phyloP scores from a whole-genome alignment of 148 eudicot genomes.

The Diospyros kaki region DNA sequence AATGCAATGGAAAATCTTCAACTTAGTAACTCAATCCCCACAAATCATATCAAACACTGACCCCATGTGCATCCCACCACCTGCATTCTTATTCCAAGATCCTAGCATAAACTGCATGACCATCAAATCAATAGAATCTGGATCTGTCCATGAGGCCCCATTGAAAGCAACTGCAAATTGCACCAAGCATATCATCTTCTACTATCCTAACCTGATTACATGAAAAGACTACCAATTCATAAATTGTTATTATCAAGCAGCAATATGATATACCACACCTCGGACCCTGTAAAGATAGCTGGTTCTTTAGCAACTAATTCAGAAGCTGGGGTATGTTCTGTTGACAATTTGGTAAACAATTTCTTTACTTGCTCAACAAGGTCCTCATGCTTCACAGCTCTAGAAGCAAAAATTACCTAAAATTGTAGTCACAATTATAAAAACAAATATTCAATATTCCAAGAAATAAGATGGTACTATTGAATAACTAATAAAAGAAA shows the following conservation, averaged over 20 bases:
- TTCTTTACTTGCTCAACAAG: slow-evolving; percentile 61
- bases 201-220: slow-evolving; percentile 60
- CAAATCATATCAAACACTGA: slow-evolving; percentile 12
- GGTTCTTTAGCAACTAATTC: slow-evolving; percentile 66
- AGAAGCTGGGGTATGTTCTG: slow-evolving; percentile 56
- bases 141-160: slow-evolving; percentile 90
- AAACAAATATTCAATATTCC: background rate
- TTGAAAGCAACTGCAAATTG: slow-evolving; percentile 82
- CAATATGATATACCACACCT: slow-evolving; percentile 35
- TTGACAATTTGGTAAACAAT: slow-evolving; percentile 61
- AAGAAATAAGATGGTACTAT: background rate
- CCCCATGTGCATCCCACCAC: slow-evolving; percentile 88
- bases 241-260: background rate
- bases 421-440: background rate
- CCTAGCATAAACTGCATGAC: slow-evolving; percentile 84
- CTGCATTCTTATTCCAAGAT: slow-evolving; percentile 64
- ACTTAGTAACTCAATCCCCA: too few relatives aligned
- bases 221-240: background rate
- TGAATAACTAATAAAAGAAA: background rate
- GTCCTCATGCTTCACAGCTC: slow-evolving; percentile 80
- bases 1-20: too few relatives aligned
- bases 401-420: slow-evolving; percentile 78
- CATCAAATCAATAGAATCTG: slow-evolving; percentile 88
- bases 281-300: slow-evolving; percentile 79
- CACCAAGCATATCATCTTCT: slow-evolving; percentile 72